Evolutionary conservation across 2,329 filamentous ascomycete species (phyloP).

Genomic region (Apiospora koreana): DNA sequence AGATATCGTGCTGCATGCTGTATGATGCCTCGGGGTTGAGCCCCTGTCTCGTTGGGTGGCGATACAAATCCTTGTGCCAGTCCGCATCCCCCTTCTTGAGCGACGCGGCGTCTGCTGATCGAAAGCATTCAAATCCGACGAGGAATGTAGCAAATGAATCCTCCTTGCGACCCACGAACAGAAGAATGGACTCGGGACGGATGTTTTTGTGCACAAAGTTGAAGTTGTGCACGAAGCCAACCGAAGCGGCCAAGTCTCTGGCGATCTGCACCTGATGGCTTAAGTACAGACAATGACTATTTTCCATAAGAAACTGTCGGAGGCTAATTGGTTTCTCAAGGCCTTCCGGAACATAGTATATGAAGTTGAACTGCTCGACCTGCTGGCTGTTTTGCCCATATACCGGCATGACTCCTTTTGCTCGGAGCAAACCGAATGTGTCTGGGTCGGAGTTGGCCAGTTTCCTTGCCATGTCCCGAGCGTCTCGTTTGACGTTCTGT

Average conservation of each 20-base stretch:
- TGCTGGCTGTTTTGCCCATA: background rate
- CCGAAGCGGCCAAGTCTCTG: background rate
- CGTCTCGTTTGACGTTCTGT: background rate
- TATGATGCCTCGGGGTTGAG: constrained; percentile 16
- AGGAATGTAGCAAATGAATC: constrained; percentile 10
- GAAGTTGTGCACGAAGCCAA: constrained; percentile 16
- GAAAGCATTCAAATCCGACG: constrained; percentile 19
- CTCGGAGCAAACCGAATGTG: background rate
- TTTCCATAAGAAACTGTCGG: background rate
- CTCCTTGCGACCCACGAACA: background rate
- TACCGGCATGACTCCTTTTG: background rate
- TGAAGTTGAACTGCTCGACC: background rate
- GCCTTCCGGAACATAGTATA: background rate
- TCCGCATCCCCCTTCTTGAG: constrained; percentile 16
- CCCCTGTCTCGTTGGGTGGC: constrained; percentile 21
- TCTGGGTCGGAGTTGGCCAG: background rate
- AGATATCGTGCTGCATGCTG: constrained; percentile 47
- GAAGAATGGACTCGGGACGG: constrained; percentile 12
- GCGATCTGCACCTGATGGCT: background rate
- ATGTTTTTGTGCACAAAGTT: constrained; percentile 17
- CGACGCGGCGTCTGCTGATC: constrained; percentile 15
- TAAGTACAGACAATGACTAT: background rate
- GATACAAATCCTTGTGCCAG: constrained; percentile 21
- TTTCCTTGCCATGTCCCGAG: background rate
- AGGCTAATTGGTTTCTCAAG: background rate